Base-by-base conservation (phyloP, 495 filamentous ascomycete genomes). In the Penicillium waksmanii region DNA sequence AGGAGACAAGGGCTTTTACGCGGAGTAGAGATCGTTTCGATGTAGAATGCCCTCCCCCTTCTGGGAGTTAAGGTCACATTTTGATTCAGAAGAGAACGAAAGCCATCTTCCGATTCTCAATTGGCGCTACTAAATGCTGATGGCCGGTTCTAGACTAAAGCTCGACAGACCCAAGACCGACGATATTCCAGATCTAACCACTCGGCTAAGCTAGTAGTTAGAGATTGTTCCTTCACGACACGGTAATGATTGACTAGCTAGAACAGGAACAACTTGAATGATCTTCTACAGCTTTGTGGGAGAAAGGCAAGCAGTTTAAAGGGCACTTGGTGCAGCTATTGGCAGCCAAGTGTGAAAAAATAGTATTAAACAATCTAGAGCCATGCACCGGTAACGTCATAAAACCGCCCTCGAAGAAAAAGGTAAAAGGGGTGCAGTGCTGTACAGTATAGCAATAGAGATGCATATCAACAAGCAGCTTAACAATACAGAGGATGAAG, bases 281-380 rank as follows among this genome's bases (percentile, higher is more conserved):
- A 31, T 31, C 6, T 8, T 31, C 8, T 31, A 31, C 27, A 2
- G 8, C 8, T 31, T 21, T 44, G n/a, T 27, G 34, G 31, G 34
- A 19, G 13, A 44, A 50, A 53, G 21, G 21, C 36, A 21, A 40
- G 12, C 48, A 54, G 25, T 46, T 44, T 6, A 44, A 44, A 51
- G 58, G 60, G 51, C 34, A 50, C 48, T 40, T 48, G 34, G 53
- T 40, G 53, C 43, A 61, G 51, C 60, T 19, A 44, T 54, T 40
- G 38, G 43, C 55, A 18, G 48, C 27, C 58, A 53, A 61, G 51
- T 36, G 10, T 58, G 38, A 66, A 60, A 60, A 33, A 52, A 69
- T 64, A 71, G 49, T 71, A 71, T 71, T 71, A 71, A 71, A 71
- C 63, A 71, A 57, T 60, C 54, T 71, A 71, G 42, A 66, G 48